Conservation (phyloP, 108 stramenopile species). For the Hondaea fermentalgiana region DNA sequence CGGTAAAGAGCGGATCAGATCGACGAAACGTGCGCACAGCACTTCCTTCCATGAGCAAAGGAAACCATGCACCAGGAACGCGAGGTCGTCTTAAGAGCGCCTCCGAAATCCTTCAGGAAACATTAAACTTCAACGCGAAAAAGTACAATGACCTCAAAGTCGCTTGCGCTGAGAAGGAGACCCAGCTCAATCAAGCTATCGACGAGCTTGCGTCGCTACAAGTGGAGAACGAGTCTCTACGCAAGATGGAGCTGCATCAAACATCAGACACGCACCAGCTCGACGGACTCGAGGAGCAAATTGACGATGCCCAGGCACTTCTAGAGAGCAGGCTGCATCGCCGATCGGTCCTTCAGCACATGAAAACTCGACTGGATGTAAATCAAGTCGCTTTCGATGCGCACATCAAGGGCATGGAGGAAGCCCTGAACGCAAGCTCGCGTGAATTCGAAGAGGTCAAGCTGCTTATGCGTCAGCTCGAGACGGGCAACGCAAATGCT, state of each 20-base stretch:
- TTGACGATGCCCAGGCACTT: background rate
- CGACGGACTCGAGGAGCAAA: background rate
- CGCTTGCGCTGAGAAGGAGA: background rate
- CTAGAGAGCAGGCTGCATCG: background rate
- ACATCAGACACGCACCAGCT: background rate
- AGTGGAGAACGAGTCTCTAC: background rate
- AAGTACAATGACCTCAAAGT: slow-evolving; percentile 5
- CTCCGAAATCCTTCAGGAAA: background rate
- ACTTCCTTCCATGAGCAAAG: background rate
- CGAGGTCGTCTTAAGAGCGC: background rate
- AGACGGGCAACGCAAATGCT: background rate
- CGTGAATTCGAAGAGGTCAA: slow-evolving; percentile 18
- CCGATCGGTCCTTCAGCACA: background rate
- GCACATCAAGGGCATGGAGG: slow-evolving; percentile 15
- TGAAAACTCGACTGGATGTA: background rate
- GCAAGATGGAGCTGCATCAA: slow-evolving; percentile 4
- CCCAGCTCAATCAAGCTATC: background rate
- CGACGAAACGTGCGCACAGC: background rate
- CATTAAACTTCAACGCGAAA: background rate
- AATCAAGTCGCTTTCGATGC: slow-evolving; percentile 9
- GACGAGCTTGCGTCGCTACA: background rate
- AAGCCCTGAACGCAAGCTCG: background rate
- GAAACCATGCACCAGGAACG: background rate
- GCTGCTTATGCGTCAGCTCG: background rate
- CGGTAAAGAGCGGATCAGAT: too few species aligned